These are phyloP conservation scores for Esteya vermicola DNA, from an alignment of 2,329 filamentous ascomycete genomes.

Conservation along the genomic window DNA sequence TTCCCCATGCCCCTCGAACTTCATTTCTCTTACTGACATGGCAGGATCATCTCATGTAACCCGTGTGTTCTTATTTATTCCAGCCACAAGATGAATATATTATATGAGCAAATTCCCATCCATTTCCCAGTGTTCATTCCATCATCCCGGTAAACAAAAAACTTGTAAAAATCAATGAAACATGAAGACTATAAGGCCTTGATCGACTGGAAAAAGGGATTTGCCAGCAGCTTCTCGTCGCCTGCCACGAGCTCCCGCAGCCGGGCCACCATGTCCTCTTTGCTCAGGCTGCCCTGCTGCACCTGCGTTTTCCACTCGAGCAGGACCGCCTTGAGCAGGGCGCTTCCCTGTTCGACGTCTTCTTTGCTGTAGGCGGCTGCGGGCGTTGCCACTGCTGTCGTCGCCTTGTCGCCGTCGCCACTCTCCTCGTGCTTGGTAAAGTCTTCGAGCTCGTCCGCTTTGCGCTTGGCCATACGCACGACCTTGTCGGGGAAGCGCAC, in stretches of 20 bases:
- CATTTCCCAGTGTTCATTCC: too few relatives aligned
- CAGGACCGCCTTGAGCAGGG: slow-evolving; percentile 69
- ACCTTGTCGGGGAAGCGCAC: slow-evolving; percentile 96
- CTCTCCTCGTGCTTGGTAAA: slow-evolving; percentile 72
- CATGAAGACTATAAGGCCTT: slow-evolving; percentile 43
- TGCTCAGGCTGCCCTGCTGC: slow-evolving; percentile 34
- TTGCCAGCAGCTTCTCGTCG: slow-evolving; percentile 49
- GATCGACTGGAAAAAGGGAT: slow-evolving; percentile 58
- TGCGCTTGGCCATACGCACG: slow-evolving; percentile 96
- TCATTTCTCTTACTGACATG: too few relatives aligned
- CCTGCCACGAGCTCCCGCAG: slow-evolving; percentile 67
- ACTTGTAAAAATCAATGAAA: too few relatives aligned
- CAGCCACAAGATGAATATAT: too few relatives aligned
- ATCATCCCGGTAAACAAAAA: neutral
- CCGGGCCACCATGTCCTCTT: slow-evolving; percentile 62
- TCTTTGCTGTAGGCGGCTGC: slow-evolving; percentile 56
- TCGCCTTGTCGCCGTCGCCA: too few relatives aligned
- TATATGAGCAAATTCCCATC: too few relatives aligned
- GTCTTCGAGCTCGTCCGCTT: slow-evolving; percentile 95
- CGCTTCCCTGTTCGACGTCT: slow-evolving; percentile 81
- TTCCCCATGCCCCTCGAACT: too few relatives aligned
- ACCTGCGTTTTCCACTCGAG: slow-evolving; percentile 74
- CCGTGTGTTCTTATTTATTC: neutral
- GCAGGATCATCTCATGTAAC: too few relatives aligned
- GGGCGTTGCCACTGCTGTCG: slow-evolving; percentile 20